Base-by-base conservation (phyloP, 2,329 filamentous ascomycete genomes). In the Aspergillus pseudonomiae region DNA sequence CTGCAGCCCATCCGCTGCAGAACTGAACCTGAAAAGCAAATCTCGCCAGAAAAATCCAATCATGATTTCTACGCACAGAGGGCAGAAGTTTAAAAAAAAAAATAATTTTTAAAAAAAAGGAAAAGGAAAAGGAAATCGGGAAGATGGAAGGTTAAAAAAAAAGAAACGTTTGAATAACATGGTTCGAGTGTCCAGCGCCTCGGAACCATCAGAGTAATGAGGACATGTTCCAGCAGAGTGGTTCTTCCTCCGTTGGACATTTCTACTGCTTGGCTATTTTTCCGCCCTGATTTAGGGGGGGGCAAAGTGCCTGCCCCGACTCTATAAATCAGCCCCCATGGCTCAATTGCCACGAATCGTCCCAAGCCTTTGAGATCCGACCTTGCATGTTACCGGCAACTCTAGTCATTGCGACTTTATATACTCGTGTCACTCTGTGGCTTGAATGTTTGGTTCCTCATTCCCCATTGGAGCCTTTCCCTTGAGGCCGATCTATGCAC, bases 1-100 rank as follows among this genome's bases (percentile, higher is more conserved):
- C 71, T 64, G 63, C 67, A 66, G 60, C 60, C 60, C 60, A 58
- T 65, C 61, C 62, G 60, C 65, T 63, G 66, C 67, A 69, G 64
- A 63, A 53, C 41, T 43, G 53, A 48, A 48, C 56, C 14, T 60
- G 41, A 24, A 65, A 54, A 52, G 57, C 66, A 63, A 68, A 65
- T 65, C 41, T 64, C 36, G 24, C 24, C 48, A 48, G 32, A 53
- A 28, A 54, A 65, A 41, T 34, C 57, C 26, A 59, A 53, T 32
- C 30, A 43, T 21, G 36, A 53, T 53, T 43, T 39, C 26, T 46
- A 46, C 24, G 12, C 16, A 54, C 28, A 21, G 43, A 59, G 58
- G 21, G 16, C 36, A 45, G 32, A 53, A 53, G 30, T 14, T 30
- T 43, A 36, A 50, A 53, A 39, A 30, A 59, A 24, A 46, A 21